phyloP scores from a whole-genome alignment of 768 basidiomycete species.

The Hericium rajendrae region DNA sequence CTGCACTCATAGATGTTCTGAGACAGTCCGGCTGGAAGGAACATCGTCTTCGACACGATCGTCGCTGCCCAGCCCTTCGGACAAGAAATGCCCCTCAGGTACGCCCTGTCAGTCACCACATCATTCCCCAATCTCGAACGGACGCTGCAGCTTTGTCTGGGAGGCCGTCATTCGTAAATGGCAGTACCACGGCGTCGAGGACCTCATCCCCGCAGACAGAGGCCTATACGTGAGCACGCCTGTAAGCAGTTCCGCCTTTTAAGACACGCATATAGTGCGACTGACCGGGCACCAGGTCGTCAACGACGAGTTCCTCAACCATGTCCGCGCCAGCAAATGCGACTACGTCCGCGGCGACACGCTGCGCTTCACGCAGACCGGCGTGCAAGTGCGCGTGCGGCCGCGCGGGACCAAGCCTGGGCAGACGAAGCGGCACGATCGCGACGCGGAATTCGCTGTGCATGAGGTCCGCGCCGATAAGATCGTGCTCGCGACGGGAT shows the following conservation, averaged over 20 bases:
- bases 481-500: constrained; percentile 45
- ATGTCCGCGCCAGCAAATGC: constrained; percentile 33
- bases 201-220: constrained; percentile 30
- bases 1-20: not conserved
- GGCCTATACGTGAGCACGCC: constrained; percentile 42
- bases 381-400: constrained; percentile 32
- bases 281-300: constrained; percentile 26
- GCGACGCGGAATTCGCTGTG: constrained; percentile 3
- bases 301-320: constrained; percentile 40
- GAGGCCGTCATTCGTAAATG: constrained; percentile 32
- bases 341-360: constrained; percentile 41
- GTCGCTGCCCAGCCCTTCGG: constrained; percentile 45
- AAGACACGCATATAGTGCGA: not conserved
- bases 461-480: constrained; percentile 31
- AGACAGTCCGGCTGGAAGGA: constrained; percentile 13
- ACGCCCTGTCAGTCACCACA: not conserved
- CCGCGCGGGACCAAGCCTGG: constrained; percentile 24
- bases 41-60: constrained; percentile 37
- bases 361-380: constrained; percentile 25
- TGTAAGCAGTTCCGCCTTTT: constrained; percentile 15
- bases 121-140: not conserved
- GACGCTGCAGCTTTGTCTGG: constrained; percentile 31
- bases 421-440: constrained; percentile 11
- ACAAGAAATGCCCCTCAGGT: constrained; percentile 41
- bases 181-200: constrained; percentile 37